phyloP scores from a whole-genome alignment of 495 filamentous ascomycete species.

The Lineolata rhizophorae region DNA sequence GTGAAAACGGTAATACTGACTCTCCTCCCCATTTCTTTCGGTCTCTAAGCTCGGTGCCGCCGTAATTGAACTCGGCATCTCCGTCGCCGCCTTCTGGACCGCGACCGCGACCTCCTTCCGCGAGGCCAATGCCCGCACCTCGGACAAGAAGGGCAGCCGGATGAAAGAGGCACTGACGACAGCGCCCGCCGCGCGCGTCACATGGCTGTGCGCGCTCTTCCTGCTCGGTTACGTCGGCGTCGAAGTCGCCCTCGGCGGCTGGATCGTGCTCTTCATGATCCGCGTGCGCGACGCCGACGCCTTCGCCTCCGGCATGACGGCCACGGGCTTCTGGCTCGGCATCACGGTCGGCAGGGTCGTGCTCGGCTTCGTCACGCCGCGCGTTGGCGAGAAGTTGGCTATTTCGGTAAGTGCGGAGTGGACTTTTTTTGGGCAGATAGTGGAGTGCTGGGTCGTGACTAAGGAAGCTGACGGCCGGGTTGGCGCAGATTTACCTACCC shows the following conservation, averaged over 20 bases:
- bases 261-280: constrained; percentile 47
- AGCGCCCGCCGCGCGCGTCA: constrained; percentile 26
- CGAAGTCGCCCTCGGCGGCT: constrained; percentile 66
- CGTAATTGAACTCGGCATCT: constrained; percentile 33
- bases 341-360: constrained; percentile 36
- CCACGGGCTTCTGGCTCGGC: constrained; percentile 46
- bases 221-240: constrained; percentile 60
- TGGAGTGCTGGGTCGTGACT: no score
- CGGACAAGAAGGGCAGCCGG: constrained; percentile 23
- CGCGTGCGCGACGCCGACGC: constrained; percentile 28
- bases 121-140: constrained; percentile 20
- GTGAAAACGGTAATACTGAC: constrained; percentile 5
- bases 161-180: constrained; percentile 33
- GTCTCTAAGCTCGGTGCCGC: constrained; percentile 34
- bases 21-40: not conserved
- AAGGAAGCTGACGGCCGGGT: no score
- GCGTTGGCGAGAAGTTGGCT: constrained; percentile 38
- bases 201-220: constrained; percentile 60
- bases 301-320: constrained; percentile 38
- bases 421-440: no score
- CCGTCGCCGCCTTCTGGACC: constrained; percentile 39
- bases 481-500: constrained; percentile 18
- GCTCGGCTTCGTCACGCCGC: constrained; percentile 39
- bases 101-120: constrained; percentile 41
- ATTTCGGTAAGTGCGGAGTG: no score